phyloP scores from a whole-genome alignment of 345 rosid species.

The Hirschfeldia incana region DNA sequence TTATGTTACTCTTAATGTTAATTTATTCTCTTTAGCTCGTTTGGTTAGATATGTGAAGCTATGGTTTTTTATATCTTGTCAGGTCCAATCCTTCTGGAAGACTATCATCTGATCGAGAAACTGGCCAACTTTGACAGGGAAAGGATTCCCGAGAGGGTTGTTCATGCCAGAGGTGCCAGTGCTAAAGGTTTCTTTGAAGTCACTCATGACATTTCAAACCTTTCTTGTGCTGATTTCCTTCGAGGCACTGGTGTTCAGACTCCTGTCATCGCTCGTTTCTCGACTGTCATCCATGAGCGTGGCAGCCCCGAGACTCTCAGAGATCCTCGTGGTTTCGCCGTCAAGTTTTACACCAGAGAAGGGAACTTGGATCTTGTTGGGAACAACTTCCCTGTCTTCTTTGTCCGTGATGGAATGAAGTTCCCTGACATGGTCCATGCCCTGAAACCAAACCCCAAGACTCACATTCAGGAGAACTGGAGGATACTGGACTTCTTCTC shows the following conservation, averaged over 20 bases:
- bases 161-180: constrained; percentile 98
- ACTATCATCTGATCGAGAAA: constrained; percentile 92
- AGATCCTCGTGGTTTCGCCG: constrained; percentile 97
- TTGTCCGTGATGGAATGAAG: constrained; percentile 91
- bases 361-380: constrained; percentile 99
- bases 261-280: constrained; percentile 94
- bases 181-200: constrained; percentile 99
- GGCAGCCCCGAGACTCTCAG: constrained; percentile 98
- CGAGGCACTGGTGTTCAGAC: constrained; percentile 93
- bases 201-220: constrained; percentile 78
- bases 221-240: constrained; percentile 92
- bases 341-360: constrained; percentile 98
- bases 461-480: constrained; percentile 97
- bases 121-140: constrained; percentile 92
- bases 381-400: constrained; percentile 96
- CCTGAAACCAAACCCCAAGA: constrained; percentile 93
- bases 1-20: background rate
- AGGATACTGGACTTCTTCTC: constrained; percentile 93
- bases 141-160: constrained; percentile 96
- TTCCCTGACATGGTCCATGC: constrained; percentile 97
- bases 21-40: background rate
- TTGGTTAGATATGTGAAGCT: background rate
- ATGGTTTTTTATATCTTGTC: constrained; percentile 17
- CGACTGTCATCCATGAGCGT: constrained; percentile 96
- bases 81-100: constrained; percentile 98